A percentile compares a stretch with the other conserved stretches of the same genome.
phyloP scores from a whole-genome alignment of 768 basidiomycete species.

The Boletus subparvulus region DNA sequence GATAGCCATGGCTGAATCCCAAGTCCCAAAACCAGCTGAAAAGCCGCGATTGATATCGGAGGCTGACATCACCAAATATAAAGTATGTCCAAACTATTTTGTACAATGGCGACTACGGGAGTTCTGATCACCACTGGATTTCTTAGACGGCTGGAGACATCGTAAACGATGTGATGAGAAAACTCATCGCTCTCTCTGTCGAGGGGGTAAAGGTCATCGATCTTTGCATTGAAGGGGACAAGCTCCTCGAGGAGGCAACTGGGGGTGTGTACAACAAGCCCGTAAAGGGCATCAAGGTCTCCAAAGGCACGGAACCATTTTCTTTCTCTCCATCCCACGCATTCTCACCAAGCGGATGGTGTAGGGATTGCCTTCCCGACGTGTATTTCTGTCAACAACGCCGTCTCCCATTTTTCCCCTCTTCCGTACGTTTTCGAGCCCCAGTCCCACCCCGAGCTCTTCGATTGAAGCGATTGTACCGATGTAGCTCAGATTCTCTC shows the following conservation, averaged over 20 bases:
- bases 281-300: slow-evolving; percentile 83
- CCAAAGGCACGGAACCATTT: slow-evolving; percentile 65
- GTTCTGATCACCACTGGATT: slow-evolving; percentile 8
- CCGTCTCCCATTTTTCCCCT: slow-evolving; percentile 96
- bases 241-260: slow-evolving; percentile 84
- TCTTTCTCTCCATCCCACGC: background rate
- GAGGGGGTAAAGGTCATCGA: slow-evolving; percentile 89
- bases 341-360: slow-evolving; percentile 6
- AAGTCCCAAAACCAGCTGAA: slow-evolving; percentile 47
- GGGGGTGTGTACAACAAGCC: slow-evolving; percentile 86
- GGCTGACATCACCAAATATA: slow-evolving; percentile 84
- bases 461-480: slow-evolving; percentile 30
- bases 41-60: slow-evolving; percentile 59
- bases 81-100: slow-evolving; percentile 44
- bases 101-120: slow-evolving; percentile 17
- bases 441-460: background rate
- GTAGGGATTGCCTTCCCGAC: slow-evolving; percentile 94
- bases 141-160: slow-evolving; percentile 87
- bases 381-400: slow-evolving; percentile 90
- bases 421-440: slow-evolving; percentile 62
- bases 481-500: slow-evolving; percentile 66
- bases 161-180: slow-evolving; percentile 79
- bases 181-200: slow-evolving; percentile 70
- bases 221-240: slow-evolving; percentile 91
- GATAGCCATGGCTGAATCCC: slow-evolving; percentile 57